Conservation (phyloP, 768 basidiomycete species). For the Antrodiella citrinella region DNA sequence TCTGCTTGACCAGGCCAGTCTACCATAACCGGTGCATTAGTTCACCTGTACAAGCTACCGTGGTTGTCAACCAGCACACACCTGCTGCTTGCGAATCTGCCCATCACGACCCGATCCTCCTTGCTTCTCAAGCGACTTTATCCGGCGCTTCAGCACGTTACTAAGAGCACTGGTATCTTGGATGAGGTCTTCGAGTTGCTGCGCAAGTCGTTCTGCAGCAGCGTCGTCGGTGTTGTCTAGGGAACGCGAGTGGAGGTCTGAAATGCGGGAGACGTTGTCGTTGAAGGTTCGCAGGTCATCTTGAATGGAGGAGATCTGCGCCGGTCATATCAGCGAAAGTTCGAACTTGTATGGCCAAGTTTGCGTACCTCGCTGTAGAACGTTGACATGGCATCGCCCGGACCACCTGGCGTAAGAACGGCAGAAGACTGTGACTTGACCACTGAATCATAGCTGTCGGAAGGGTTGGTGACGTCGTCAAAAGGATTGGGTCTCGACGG, state of each 20-base stretch:
- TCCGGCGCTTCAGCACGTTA: conserved; percentile 47
- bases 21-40: conserved; percentile 17
- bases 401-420: conserved; percentile 7
- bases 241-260: conserved; percentile 42
- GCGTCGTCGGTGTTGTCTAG: conserved; percentile 41
- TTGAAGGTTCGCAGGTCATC: conserved; percentile 36
- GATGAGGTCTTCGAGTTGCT: conserved; percentile 50
- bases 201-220: conserved; percentile 30
- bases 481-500: conserved; percentile 44
- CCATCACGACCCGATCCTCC: conserved; percentile 32
- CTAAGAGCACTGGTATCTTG: conserved; percentile 52
- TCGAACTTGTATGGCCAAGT: not conserved
- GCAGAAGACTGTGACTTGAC: too few relatives aligned
- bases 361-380: conserved; percentile 67
- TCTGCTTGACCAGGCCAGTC: conserved; percentile 53
- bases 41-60: too few relatives aligned
- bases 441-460: conserved; percentile 67
- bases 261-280: conserved; percentile 36
- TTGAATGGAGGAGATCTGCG: conserved; percentile 43
- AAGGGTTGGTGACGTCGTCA: conserved; percentile 52
- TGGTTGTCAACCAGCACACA: conserved; percentile 8
- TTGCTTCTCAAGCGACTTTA: conserved; percentile 45
- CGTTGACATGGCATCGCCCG: conserved; percentile 50
- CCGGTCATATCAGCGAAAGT: too few relatives aligned
- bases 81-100: conserved; percentile 40